These are phyloP conservation scores for Selaginella tamariscina DNA, from an alignment of 75 land plant genomes.

Conservation along the genomic window DNA sequence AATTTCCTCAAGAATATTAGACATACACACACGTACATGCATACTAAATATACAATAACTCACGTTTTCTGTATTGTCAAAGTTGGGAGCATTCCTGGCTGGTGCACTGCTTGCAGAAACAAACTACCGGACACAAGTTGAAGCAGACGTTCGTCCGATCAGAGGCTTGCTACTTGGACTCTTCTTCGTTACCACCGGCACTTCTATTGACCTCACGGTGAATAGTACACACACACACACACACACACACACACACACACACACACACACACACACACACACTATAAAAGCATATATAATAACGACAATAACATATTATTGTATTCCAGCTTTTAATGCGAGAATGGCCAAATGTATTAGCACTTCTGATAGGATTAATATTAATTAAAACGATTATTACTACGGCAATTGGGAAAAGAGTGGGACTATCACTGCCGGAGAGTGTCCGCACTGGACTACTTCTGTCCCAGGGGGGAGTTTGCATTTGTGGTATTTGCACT, in stretches of 20 bases:
- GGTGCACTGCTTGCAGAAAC: conserved; percentile 96
- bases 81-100: conserved; percentile 98
- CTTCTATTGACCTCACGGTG: conserved; percentile 90
- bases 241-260: too few species aligned
- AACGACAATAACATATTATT: background rate
- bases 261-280: too few species aligned
- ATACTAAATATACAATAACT: too few species aligned
- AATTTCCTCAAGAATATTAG: background rate
- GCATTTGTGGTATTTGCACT: conserved; percentile 94
- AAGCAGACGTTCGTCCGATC: conserved; percentile 94
- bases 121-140: conserved; percentile 93
- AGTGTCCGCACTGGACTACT: conserved; percentile 86
- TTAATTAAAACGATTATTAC: conserved; percentile 86
- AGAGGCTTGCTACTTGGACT: conserved; percentile 88
- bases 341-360: conserved; percentile 96
- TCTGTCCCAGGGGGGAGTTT: conserved; percentile 94
- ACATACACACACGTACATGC: background rate
- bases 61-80: conserved; percentile 7
- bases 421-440: conserved; percentile 74
- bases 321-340: conserved; percentile 66
- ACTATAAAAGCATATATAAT: too few species aligned
- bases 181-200: conserved; percentile 95
- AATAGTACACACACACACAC: too few species aligned
- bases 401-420: conserved; percentile 87
- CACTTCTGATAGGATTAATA: conserved; percentile 80